phyloP scores from a whole-genome alignment of 257 asterid genomes.

The Dorcoceras hygrometricum region DNA sequence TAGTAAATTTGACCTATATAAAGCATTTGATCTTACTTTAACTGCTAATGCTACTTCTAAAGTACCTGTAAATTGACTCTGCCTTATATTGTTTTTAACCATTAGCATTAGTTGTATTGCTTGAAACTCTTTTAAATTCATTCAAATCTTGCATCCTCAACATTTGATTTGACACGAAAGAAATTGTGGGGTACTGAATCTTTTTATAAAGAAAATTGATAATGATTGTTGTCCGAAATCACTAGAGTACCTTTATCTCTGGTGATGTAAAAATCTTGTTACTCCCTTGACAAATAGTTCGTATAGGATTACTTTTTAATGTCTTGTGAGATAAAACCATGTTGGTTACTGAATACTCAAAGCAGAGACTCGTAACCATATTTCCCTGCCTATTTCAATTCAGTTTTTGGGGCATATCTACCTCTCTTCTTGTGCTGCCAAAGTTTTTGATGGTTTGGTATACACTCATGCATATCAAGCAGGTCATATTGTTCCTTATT shows the following conservation, averaged over 20 bases:
- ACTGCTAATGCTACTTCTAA: neutral
- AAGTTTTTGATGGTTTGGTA: neutral
- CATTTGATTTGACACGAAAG: neutral
- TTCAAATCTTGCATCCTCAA: neutral
- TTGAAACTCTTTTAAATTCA: neutral
- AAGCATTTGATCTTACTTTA: neutral
- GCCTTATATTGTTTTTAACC: neutral
- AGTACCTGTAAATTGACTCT: neutral
- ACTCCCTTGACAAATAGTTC: neutral
- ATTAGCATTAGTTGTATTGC: neutral
- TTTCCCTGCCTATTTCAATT: neutral
- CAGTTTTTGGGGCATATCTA: neutral
- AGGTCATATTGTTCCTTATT: neutral
- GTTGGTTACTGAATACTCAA: neutral
- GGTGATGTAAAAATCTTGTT: neutral
- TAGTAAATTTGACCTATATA: conserved; percentile 20
- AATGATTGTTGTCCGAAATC: neutral
- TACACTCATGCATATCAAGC: neutral
- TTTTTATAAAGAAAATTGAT: neutral
- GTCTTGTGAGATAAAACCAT: neutral
- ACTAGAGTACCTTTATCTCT: neutral
- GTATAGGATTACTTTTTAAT: neutral
- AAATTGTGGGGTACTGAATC: neutral
- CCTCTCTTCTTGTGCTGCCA: neutral
- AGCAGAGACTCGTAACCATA: neutral